Evolutionary conservation across 495 filamentous ascomycete species (phyloP).

Genomic region (Cudoniella acicularis): DNA sequence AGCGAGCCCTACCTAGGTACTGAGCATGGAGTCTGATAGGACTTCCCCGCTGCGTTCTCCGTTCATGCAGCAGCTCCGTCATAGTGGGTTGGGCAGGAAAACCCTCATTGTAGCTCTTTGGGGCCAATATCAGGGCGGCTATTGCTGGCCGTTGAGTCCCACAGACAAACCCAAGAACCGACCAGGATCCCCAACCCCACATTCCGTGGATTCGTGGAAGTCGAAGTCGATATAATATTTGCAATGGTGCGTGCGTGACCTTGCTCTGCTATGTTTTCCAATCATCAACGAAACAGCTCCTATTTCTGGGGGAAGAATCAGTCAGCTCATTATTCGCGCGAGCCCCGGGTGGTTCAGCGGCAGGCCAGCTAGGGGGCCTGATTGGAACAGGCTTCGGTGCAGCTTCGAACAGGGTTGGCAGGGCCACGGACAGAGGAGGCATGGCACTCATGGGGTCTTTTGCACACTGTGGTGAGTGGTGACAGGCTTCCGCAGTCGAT

Average conservation of each 20-base stretch:
- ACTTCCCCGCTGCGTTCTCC: background rate
- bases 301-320: background rate
- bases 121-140: background rate
- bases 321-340: background rate
- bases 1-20: background rate
- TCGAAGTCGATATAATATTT: background rate
- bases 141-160: background rate
- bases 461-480: too few species aligned
- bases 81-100: slow-evolving; percentile 7
- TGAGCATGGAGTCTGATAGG: slow-evolving; percentile 13
- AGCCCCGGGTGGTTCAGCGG: background rate
- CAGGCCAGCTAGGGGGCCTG: background rate
- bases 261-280: background rate
- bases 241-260: background rate
- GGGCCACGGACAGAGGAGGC: background rate
- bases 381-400: background rate
- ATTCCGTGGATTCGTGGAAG: background rate
- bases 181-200: background rate
- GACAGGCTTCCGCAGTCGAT: background rate
- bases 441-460: too few species aligned
- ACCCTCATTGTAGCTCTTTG: background rate
- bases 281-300: background rate
- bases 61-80: slow-evolving; percentile 19
- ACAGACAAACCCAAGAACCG: background rate
- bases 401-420: background rate